Evolutionary conservation across 495 filamentous ascomycete genomes (phyloP), one percentile per base, ranked within the genome.

Genomic region (Parathielavia appendiculata): DNA sequence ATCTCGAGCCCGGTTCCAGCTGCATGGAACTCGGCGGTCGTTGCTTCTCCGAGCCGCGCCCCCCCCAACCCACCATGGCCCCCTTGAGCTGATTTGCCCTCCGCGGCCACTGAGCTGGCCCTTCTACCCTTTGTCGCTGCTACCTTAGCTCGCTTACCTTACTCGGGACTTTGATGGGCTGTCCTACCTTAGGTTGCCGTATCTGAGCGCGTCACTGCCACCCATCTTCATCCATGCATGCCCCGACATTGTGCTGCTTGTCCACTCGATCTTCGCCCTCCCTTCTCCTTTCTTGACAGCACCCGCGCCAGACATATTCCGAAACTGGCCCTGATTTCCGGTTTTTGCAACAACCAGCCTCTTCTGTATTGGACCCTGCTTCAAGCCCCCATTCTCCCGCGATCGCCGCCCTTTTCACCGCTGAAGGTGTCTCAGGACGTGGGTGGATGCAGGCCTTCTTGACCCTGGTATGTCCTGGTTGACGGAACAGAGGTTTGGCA

Each of bases 391-490:
- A 22, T 4, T 4, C 22, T 2, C 11, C 19, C 11, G 20, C 22
- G 20, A 9, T 12, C 20, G 12, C 2, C 5, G 11, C 13, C 45
- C 23, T 1, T 14, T 30, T 22, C 23, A 32, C 16, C 12, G 23
- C 12, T 32, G 26, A 32, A 8, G 19, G 44, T 46, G 44, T 48
- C 5, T 20, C 8, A 8, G 30, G 16, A 36, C 5, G 20, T 35
- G n/a, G 30, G 26, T 36, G 10, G 8, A 20, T 51, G 46, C 11
- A n/a, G 4, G 11, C 43, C 48, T 38, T 36, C 26, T 30, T 30
- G 26, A 8, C 35, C 16, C 32, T 52, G 36, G 16, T 51, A 59
- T 56, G 61, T 54, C 47, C 44, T 49, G 48, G 48, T 48, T 50
- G 40, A 53, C 47, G 48, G 47, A 40, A 32, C 26, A 12, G 47